Percentiles rank a stretch among this genome's conserved stretches.
Conservation (phyloP, 352 stramenopile species). For the Phytophthora tubulina region DNA sequence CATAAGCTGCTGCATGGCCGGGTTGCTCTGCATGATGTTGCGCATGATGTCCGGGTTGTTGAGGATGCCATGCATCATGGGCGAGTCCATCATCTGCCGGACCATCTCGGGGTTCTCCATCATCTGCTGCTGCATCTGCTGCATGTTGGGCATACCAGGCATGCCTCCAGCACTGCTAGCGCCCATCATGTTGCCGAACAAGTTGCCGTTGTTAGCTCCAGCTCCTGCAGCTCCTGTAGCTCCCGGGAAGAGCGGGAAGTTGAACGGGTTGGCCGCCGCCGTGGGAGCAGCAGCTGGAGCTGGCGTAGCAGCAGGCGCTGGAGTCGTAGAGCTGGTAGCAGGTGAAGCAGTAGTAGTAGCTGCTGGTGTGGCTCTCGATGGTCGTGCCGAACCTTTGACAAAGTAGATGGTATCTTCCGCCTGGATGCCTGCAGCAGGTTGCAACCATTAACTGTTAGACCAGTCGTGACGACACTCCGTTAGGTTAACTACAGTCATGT, state of each 20-base stretch:
- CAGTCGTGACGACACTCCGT: neutral
- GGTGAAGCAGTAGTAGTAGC: slow-evolving; percentile 37
- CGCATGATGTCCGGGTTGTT: slow-evolving; percentile 97
- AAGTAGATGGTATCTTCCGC: slow-evolving; percentile 89
- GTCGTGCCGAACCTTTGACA: slow-evolving; percentile 70
- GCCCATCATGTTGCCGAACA: slow-evolving; percentile 69
- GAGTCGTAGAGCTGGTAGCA: slow-evolving; percentile 15
- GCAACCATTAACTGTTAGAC: slow-evolving; percentile 4
- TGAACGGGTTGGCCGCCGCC: slow-evolving; percentile 55
- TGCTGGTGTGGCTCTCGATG: slow-evolving; percentile 24
- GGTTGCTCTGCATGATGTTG: slow-evolving; percentile 96
- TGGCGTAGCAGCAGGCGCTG: slow-evolving; percentile 28
- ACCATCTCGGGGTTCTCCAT: slow-evolving; percentile 92
- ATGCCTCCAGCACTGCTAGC: slow-evolving; percentile 44
- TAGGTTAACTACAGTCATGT: neutral
- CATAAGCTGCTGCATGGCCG: slow-evolving; percentile 95
- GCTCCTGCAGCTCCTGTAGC: slow-evolving; percentile 22
- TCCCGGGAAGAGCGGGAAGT: slow-evolving; percentile 59
- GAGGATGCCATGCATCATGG: slow-evolving; percentile 94
- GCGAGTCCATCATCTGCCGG: slow-evolving; percentile 90
- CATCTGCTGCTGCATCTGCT: slow-evolving; percentile 90
- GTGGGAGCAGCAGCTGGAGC: slow-evolving; percentile 26
- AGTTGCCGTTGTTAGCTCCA: slow-evolving; percentile 44
- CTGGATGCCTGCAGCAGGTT: slow-evolving; percentile 58
- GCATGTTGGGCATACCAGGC: slow-evolving; percentile 77